Percentiles rank a stretch among this genome's conserved stretches.
phyloP scores from a whole-genome alignment of 805 yeast species.

The Komagataella pseudopastoris region DNA sequence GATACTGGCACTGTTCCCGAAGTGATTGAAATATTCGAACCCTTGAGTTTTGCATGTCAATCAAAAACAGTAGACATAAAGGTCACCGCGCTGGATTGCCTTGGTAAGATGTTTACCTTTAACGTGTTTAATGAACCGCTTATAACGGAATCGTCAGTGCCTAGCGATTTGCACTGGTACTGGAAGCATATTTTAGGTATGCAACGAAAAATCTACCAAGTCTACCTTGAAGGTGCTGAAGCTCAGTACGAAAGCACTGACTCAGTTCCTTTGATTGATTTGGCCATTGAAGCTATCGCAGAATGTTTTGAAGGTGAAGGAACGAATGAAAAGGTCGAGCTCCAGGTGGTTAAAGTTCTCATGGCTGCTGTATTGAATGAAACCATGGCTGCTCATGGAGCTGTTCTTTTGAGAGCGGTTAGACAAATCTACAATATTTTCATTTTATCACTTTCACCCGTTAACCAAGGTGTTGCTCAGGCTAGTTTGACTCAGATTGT shows the following conservation, averaged over 20 bases:
- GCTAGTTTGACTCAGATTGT: slow-evolving; percentile 89
- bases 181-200: not conserved
- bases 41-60: slow-evolving; percentile 66
- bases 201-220: slow-evolving; percentile 11
- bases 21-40: slow-evolving; percentile 54
- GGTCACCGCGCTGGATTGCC: slow-evolving; percentile 66
- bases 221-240: slow-evolving; percentile 8
- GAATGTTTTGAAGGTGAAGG: slow-evolving; percentile 86
- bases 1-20: slow-evolving; percentile 25
- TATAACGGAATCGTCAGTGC: slow-evolving; percentile 23
- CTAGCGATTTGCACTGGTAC: slow-evolving; percentile 10
- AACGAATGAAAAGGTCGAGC: slow-evolving; percentile 77
- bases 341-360: slow-evolving; percentile 86
- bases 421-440: slow-evolving; percentile 90
- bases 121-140: slow-evolving; percentile 50
- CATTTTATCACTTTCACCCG: slow-evolving; percentile 64
- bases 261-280: slow-evolving; percentile 53
- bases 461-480: slow-evolving; percentile 90
- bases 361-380: slow-evolving; percentile 80
- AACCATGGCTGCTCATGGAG: slow-evolving; percentile 78
- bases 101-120: slow-evolving; percentile 82
- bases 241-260: slow-evolving; percentile 8
- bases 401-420: slow-evolving; percentile 75
- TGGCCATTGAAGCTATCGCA: slow-evolving; percentile 73
- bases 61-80: slow-evolving; percentile 51